phyloP scores from a whole-genome alignment of 352 stramenopile species.

The Globisporangium polare region DNA sequence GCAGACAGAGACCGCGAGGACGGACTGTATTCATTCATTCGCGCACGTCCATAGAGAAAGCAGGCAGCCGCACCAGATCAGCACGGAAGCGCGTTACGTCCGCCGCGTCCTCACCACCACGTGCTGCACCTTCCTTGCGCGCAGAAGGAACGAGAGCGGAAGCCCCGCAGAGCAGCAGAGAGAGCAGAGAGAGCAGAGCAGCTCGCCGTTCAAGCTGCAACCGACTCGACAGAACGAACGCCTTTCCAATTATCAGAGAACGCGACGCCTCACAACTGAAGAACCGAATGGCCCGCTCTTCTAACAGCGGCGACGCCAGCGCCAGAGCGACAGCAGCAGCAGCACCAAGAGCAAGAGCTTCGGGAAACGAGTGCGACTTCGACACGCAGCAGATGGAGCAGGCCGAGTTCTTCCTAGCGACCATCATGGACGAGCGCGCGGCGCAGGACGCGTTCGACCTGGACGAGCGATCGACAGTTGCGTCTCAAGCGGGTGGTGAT shows the following conservation, averaged over 20 bases:
- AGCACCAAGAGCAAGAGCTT: no score
- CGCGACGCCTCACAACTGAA: neutral
- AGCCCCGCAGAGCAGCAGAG: no score
- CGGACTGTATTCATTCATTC: neutral
- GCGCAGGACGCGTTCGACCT: neutral
- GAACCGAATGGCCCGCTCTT: neutral
- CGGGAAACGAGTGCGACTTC: no score
- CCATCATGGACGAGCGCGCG: constrained; percentile 16
- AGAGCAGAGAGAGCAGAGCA: neutral
- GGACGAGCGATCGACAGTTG: neutral
- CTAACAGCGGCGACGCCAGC: neutral
- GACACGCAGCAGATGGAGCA: constrained; percentile 17
- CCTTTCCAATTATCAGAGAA: neutral
- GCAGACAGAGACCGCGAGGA: neutral
- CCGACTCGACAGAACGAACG: neutral
- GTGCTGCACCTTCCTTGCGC: no score
- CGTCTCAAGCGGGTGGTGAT: neutral
- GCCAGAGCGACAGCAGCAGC: neutral
- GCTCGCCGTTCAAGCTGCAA: neutral
- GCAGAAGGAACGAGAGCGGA: no score
- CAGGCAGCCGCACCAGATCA: neutral
- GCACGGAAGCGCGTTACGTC: neutral
- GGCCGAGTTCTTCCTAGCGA: constrained; percentile 14
- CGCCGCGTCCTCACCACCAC: neutral
- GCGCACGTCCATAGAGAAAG: neutral